Conservation (phyloP, 345 rosid species). For the Corymbia maculata region DNA sequence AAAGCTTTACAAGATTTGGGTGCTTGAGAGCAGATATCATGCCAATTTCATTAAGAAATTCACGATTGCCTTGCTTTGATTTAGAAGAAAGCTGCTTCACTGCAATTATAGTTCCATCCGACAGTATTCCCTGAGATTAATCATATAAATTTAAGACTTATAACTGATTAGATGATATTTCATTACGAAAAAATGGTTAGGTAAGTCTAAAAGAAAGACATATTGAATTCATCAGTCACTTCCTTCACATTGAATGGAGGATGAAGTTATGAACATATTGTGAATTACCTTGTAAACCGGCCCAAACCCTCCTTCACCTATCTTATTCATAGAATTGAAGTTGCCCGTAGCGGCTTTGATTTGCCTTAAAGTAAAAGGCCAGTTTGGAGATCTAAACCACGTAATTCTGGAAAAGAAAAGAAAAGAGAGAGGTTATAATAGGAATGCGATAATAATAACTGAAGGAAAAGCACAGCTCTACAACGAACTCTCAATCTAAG, state of each 20-base stretch:
- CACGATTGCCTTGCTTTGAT: conserved; percentile 60
- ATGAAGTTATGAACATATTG: neutral
- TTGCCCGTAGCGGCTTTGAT: conserved; percentile 66
- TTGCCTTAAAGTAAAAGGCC: conserved; percentile 65
- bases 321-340: conserved; percentile 60
- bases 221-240: neutral
- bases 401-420: conserved; percentile 28
- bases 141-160: neutral
- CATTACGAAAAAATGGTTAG: neutral
- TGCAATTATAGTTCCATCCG: conserved; percentile 40
- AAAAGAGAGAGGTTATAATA: neutral
- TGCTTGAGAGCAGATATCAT: conserved; percentile 60
- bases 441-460: neutral
- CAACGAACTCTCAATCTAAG: neutral
- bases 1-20: conserved; percentile 47
- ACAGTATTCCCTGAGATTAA: conserved; percentile 25
- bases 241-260: neutral
- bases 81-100: conserved; percentile 61
- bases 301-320: conserved; percentile 91
- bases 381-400: conserved; percentile 59
- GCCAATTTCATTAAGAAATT: conserved; percentile 54
- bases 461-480: neutral
- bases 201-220: neutral
- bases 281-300: conserved; percentile 73
- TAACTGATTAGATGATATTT: neutral